Percentiles rank a stretch among this genome's conserved stretches.
Conservation (phyloP, 139 green algal species). For the Tetratostichococcus sp. region DNA sequence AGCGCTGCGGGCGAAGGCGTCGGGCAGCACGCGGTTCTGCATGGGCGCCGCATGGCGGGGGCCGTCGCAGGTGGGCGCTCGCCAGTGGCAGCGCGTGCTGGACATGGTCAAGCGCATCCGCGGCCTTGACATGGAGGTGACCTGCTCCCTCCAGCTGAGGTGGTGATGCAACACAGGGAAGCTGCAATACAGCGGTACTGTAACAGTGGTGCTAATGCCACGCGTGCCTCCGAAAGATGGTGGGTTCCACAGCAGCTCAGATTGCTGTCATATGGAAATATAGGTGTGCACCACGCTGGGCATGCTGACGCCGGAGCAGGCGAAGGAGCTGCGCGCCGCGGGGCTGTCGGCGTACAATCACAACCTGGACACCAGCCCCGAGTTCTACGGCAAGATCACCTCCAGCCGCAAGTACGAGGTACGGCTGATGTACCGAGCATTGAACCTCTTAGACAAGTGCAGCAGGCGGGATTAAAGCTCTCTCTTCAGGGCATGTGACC, state of each 20-base stretch:
- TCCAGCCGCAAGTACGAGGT: slow-evolving; percentile 88
- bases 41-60: slow-evolving; percentile 98
- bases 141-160: background rate
- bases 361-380: slow-evolving; percentile 96
- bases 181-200: too few species aligned
- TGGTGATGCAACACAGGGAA: too few species aligned
- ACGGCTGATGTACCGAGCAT: background rate
- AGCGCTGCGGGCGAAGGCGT: slow-evolving; percentile 76
- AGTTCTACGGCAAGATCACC: slow-evolving; percentile 94
- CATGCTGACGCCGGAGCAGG: slow-evolving; percentile 75
- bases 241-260: background rate
- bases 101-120: slow-evolving; percentile 84
- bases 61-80: slow-evolving; percentile 75
- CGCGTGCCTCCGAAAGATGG: too few species aligned
- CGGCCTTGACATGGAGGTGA: slow-evolving; percentile 56
- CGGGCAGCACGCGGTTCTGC: slow-evolving; percentile 97
- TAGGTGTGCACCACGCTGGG: slow-evolving; percentile 88
- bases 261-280: slow-evolving; percentile 42
- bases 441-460: background rate
- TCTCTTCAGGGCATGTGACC: too few species aligned
- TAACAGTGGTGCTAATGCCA: too few species aligned
- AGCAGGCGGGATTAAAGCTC: too few species aligned
- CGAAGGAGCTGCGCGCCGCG: slow-evolving; percentile 76
- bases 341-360: slow-evolving; percentile 99
- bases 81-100: slow-evolving; percentile 87